phyloP scores from a whole-genome alignment of 1,284 basidiomycete genomes.

The Thelephora terrestris region DNA sequence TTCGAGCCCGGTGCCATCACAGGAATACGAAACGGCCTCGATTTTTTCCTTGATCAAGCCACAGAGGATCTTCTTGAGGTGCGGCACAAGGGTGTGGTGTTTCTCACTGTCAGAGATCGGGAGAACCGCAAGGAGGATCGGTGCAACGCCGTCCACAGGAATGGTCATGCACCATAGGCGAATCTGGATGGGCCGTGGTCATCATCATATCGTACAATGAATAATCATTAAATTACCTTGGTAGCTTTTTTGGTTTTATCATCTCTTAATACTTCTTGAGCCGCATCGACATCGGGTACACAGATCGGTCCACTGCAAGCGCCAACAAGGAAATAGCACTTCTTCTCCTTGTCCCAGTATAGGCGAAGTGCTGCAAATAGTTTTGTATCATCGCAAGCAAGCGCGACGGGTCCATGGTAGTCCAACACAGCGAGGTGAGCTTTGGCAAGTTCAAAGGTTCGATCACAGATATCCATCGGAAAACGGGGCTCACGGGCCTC shows the following conservation, averaged over 20 bases:
- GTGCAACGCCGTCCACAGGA: slow-evolving; percentile 15
- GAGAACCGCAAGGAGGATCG: slow-evolving; percentile 19
- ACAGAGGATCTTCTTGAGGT: slow-evolving; percentile 4
- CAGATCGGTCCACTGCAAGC: slow-evolving; percentile 8
- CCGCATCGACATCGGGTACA: slow-evolving; percentile 12
- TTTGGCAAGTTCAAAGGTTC: slow-evolving; percentile 14
- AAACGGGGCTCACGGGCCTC: slow-evolving; percentile 7
- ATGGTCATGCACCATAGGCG: slow-evolving; percentile 17
- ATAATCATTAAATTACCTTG: slow-evolving; percentile 10
- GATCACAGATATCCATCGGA: slow-evolving; percentile 9
- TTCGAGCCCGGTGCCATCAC: slow-evolving; percentile 16
- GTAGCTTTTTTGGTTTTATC: slow-evolving; percentile 7
- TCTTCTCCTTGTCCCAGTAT: slow-evolving; percentile 16
- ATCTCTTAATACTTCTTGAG: slow-evolving; percentile 5
- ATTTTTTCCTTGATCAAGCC: slow-evolving; percentile 6
- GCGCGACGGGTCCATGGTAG: slow-evolving; percentile 20
- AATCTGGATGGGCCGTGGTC: slow-evolving; percentile 10
- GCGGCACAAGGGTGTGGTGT: slow-evolving; percentile 9
- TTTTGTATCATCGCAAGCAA: slow-evolving; percentile 28
- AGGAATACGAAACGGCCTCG: slow-evolving; percentile 9
- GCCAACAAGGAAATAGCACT: slow-evolving; percentile 12
- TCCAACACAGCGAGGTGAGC: slow-evolving; percentile 12
- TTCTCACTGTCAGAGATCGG: slow-evolving; percentile 16
- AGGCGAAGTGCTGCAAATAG: slow-evolving; percentile 16
- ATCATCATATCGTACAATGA: neutral